A percentile compares a stretch with the other conserved stretches of the same genome.
Evolutionary conservation across 2,329 filamentous ascomycete genomes (phyloP).

Genomic region (Septoria linicola): DNA sequence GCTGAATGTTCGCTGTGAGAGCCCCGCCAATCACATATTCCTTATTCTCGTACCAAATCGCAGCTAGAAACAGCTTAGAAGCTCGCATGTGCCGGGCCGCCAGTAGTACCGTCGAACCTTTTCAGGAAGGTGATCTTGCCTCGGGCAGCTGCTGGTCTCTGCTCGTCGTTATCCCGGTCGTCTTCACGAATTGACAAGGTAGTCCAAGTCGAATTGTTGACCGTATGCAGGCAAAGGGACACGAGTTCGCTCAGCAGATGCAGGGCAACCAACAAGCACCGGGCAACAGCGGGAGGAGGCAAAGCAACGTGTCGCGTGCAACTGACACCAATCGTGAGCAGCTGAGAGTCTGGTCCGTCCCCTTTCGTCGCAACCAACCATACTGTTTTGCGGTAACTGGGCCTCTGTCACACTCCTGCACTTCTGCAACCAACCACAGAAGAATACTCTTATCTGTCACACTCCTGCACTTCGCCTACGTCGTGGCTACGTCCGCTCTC

Average conservation of each 20-base stretch:
- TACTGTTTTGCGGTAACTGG: background rate
- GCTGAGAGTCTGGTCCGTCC: conserved; percentile 13
- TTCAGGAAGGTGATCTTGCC: conserved; percentile 15
- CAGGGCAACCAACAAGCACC: conserved; percentile 5
- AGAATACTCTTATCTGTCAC: too few relatives aligned
- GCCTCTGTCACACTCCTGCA: conserved; percentile 5
- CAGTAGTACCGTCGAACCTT: conserved; percentile 6
- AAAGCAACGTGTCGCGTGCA: conserved; percentile 1
- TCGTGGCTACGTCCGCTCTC: background rate
- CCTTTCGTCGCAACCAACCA: conserved; percentile 14
- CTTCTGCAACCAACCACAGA: too few relatives aligned
- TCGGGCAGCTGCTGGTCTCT: background rate
- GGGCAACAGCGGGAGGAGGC: background rate
- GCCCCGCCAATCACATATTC: conserved; percentile 1
- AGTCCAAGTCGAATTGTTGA: too few relatives aligned
- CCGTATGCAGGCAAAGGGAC: background rate
- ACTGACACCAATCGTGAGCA: background rate
- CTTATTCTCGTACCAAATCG: conserved; percentile 7
- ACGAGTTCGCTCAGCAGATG: conserved; percentile 5
- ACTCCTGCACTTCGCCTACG: background rate
- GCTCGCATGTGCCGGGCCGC: conserved; percentile 1
- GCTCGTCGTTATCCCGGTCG: conserved; percentile 5
- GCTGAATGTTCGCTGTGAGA: background rate
- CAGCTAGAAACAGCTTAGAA: conserved; percentile 9
- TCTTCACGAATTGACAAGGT: background rate